These are phyloP conservation scores for Teratosphaeria destructans DNA, from an alignment of 2,329 filamentous ascomycete species.

Conservation along the genomic window DNA sequence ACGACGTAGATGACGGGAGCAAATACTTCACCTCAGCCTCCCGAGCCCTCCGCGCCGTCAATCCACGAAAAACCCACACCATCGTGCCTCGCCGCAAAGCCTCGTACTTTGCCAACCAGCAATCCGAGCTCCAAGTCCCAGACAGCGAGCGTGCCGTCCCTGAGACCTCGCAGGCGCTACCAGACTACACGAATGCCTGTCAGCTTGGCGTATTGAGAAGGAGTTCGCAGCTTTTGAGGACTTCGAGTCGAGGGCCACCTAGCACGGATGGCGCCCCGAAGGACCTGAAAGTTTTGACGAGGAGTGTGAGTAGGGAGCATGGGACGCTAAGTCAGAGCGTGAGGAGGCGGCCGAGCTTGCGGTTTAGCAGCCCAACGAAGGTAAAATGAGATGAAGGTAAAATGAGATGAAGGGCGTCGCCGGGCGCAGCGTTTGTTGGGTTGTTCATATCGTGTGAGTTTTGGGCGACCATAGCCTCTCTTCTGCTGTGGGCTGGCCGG, in stretches of 20 bases:
- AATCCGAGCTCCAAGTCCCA: conserved; percentile 10
- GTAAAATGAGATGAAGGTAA: neutral
- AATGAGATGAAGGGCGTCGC: neutral
- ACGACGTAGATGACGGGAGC: conserved; percentile 8
- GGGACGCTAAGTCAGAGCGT: conserved; percentile 20
- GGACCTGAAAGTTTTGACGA: conserved; percentile 15
- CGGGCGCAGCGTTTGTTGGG: no score
- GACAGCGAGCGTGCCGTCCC: conserved; percentile 12
- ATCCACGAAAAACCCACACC: conserved; percentile 4
- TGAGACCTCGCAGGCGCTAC: conserved; percentile 14
- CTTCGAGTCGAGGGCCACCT: conserved; percentile 2
- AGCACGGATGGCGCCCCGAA: conserved; percentile 6
- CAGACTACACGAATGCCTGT: conserved; percentile 7
- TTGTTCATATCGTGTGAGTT: neutral
- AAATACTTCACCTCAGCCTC: conserved; percentile 16
- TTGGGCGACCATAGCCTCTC: neutral
- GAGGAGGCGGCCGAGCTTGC: conserved; percentile 14
- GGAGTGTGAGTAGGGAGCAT: conserved; percentile 15
- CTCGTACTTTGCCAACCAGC: conserved; percentile 3
- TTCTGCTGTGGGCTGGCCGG: neutral
- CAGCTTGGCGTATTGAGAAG: conserved; percentile 9
- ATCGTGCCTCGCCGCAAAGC: conserved; percentile 5
- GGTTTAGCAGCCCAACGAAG: conserved; percentile 14
- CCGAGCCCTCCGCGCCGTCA: conserved; percentile 5
- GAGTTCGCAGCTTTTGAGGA: conserved; percentile 6